Evolutionary conservation across 2,329 filamentous ascomycete genomes (phyloP), one percentile per base, ranked within the genome.

Genomic region (Pyrenochaeta sp.): DNA sequence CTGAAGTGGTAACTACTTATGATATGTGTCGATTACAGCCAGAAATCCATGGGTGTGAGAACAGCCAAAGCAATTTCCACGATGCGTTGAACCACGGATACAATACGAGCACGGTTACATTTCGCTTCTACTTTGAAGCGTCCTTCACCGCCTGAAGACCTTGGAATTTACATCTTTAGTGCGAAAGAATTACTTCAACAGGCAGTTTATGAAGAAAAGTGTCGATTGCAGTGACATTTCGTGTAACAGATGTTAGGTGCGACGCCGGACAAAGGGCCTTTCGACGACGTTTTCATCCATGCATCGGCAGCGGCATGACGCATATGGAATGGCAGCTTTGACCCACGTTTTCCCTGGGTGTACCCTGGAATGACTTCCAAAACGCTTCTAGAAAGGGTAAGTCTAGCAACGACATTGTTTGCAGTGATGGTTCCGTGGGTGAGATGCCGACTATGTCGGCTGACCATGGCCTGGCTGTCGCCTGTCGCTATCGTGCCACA

Each of bases 201-300:
- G 51, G 56, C 18, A 58, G 45, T 52, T 57, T 11, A 51, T 21
- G 14, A 39, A 11, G 23, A 40, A n/a, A 48, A 39, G 37, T 44
- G 50, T 56, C 35, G 58, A 59, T 54, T 37, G 29, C 30, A 48
- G 58, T 45, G 41, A 3, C 42, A 56, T 43, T 46, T 52, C 42
- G 32, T 43, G 58, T 45, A 44, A 4, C 42, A 54, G 45, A 44
- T 52, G 36, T 29, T 43, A 46, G 52, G 52, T 49, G 39, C 35
- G 42, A 20, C 35, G 21, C 14, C 17, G 51, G 40, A 47, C 35
- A 54, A 40, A 45, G 39, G 46, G 43, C 46, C 37, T 27, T 51
- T 51, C 33, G 50, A 21, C n/a, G 41, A 43, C 30, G 48, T 27
- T 30, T 31, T 17, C 40, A 47, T 42, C 55, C 55, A 55, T 31